Base-by-base conservation (phyloP, 176 grass and related monocot genomes). In the Cenchrus americanus region DNA sequence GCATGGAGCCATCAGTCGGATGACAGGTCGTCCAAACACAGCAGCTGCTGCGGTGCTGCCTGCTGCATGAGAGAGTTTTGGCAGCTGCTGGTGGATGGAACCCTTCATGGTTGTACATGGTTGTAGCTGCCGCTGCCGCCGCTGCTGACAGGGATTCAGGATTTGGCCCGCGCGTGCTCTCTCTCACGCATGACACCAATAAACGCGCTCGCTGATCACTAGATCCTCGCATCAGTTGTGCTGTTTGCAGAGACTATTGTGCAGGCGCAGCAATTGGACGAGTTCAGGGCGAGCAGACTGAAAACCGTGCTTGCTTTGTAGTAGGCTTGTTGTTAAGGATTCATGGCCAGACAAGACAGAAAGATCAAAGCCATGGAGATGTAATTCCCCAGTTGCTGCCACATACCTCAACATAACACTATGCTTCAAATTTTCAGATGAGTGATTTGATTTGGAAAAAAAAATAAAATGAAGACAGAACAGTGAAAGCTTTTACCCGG, bases 81-180 rank as follows among this genome's bases (percentile, higher is more conserved):
- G 79, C 79, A 7, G 74, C 13, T 78, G 73, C 60, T 75, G 88
- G 62, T 69, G 80, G 88, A 90, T 75, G 88, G 75, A 90, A 90
- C 80, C 30, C 69, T 80, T 90, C 88, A 17, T 90, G 34, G 74
- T 46, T 66, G 65, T 37, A 52, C n/a, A n/a, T n/a, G n/a, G n/a
- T n/a, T n/a, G 46, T 50, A 9, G 83, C 46, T 70, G 24, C 61
- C 58, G 10, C 64, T 4, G 83, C 46, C 71, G 26, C 62, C 55
- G 7, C 55, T 9, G 69, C 17, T n/a, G 14, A 26, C 21, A 66
- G 58, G 79, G 48, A 73, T 63, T 70, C 49, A 59, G 58, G 65
- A 10, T 71, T 77, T 64, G 63, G 55, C 65, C 64, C 64, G 78
- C 72, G n/a, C 78, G 58, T 49, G 77, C 72, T 42, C 88, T 76